Percentiles rank a stretch among this genome's conserved stretches.
phyloP scores from a whole-genome alignment of 148 eudicot genomes.

The Simmondsia chinensis region DNA sequence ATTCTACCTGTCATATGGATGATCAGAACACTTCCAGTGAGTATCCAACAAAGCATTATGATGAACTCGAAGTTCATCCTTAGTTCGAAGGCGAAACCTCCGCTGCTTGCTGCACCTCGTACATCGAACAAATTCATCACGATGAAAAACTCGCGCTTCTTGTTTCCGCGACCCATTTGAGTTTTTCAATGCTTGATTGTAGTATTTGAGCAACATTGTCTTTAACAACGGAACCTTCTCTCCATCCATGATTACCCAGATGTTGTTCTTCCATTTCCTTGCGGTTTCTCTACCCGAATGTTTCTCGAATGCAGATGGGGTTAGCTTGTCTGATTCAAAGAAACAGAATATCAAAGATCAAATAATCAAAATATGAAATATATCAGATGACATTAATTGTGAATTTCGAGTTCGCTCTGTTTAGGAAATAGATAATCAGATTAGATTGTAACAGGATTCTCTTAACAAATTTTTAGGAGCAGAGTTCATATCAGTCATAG shows the following conservation, averaged over 20 bases:
- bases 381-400: neutral
- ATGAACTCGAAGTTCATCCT: conserved; percentile 54
- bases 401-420: neutral
- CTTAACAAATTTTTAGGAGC: no score
- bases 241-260: conserved; percentile 59
- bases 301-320: conserved; percentile 74
- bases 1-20: conserved; percentile 50
- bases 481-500: no score
- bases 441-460: no score
- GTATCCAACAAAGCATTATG: conserved; percentile 46
- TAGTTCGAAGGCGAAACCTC: conserved; percentile 55
- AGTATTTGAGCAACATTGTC: conserved; percentile 55
- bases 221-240: conserved; percentile 60
- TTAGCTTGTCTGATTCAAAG: conserved; percentile 34
- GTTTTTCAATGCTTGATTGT: conserved; percentile 29
- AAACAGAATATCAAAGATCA: neutral
- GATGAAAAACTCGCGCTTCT: conserved; percentile 34
- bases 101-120: conserved; percentile 45
- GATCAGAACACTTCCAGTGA: conserved; percentile 63
- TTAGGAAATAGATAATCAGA: neutral
- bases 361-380: neutral
- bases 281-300: conserved; percentile 67
- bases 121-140: conserved; percentile 67
- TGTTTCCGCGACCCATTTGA: conserved; percentile 28
- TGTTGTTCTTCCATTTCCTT: conserved; percentile 56